These are phyloP conservation scores for Thielaviopsis punctulata DNA, from an alignment of 2,329 filamentous ascomycete genomes.

Conservation along the genomic window DNA sequence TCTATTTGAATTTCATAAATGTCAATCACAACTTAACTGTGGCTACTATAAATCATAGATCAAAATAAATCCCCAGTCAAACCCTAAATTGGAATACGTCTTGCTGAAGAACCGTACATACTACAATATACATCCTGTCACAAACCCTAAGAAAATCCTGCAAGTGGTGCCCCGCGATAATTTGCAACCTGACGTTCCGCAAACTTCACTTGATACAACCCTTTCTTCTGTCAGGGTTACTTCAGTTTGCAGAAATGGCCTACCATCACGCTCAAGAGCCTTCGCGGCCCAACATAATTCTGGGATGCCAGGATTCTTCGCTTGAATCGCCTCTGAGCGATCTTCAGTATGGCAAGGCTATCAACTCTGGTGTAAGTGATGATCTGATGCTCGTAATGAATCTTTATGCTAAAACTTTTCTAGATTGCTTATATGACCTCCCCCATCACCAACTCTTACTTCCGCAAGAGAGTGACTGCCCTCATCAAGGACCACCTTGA, in stretches of 20 bases:
- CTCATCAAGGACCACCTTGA: slow-evolving; percentile 40
- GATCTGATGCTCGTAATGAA: background rate
- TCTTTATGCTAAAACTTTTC: slow-evolving; percentile 12
- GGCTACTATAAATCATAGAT: too few species aligned
- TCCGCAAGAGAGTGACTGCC: slow-evolving; percentile 49
- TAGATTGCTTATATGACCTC: slow-evolving; percentile 68
- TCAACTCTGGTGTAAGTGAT: slow-evolving; percentile 48
- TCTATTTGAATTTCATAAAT: too few species aligned
- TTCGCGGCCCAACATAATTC: slow-evolving; percentile 2
- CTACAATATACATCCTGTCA: background rate
- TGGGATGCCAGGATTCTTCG: slow-evolving; percentile 55
- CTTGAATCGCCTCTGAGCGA: slow-evolving; percentile 43
- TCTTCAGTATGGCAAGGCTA: slow-evolving; percentile 46
- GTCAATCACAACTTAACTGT: too few species aligned
- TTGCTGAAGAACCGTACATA: background rate
- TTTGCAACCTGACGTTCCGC: background rate
- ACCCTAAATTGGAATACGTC: background rate
- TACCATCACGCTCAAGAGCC: slow-evolving; percentile 4
- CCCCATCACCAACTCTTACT: slow-evolving; percentile 58
- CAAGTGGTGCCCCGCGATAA: background rate
- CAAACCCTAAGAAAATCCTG: slow-evolving; percentile 2
- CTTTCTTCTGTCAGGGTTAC: background rate
- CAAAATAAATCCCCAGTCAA: too few species aligned
- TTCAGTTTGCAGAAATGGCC: background rate
- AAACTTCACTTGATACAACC: background rate